A percentile compares a stretch with the other conserved stretches of the same genome.
Evolutionary conservation across 805 yeast genomes (phyloP).

Genomic region (Metschnikowia gruessii): DNA sequence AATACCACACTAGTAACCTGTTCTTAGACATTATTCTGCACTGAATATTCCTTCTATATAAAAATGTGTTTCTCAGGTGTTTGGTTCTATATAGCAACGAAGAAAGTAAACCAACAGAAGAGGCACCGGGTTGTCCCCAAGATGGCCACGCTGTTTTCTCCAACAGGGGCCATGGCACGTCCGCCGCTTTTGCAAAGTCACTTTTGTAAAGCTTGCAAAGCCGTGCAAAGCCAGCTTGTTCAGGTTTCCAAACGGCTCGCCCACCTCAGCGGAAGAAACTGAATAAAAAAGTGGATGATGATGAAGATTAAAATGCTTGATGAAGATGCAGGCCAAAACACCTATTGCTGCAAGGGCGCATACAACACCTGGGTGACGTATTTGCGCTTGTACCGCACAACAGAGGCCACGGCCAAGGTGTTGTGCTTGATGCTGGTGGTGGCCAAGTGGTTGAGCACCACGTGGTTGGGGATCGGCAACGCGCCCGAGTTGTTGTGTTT

Average conservation of each 20-base stretch:
- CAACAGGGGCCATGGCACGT: no score
- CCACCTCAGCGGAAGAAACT: no score
- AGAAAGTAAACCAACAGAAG: no score
- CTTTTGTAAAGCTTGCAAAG: no score
- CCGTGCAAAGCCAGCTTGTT: no score
- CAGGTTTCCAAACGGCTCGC: no score
- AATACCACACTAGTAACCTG: no score
- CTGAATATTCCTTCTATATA: neutral
- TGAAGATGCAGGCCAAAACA: neutral
- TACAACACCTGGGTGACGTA: conserved; percentile 90
- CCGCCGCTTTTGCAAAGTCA: no score
- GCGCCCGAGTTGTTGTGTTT: conserved; percentile 84
- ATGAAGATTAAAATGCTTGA: neutral
- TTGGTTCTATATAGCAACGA: no score
- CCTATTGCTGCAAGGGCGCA: conserved; percentile 53
- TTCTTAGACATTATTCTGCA: neutral
- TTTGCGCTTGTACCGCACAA: conserved; percentile 82
- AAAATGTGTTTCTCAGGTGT: neutral
- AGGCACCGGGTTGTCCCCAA: no score
- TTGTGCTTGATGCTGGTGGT: conserved; percentile 92
- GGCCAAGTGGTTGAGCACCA: conserved; percentile 90
- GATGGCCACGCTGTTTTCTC: no score
- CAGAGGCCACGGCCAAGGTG: conserved; percentile 89
- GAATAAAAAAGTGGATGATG: no score
- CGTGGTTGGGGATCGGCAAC: conserved; percentile 91